phyloP scores from a whole-genome alignment of 1,284 basidiomycete genomes.

The Naganishia cerealis region DNA sequence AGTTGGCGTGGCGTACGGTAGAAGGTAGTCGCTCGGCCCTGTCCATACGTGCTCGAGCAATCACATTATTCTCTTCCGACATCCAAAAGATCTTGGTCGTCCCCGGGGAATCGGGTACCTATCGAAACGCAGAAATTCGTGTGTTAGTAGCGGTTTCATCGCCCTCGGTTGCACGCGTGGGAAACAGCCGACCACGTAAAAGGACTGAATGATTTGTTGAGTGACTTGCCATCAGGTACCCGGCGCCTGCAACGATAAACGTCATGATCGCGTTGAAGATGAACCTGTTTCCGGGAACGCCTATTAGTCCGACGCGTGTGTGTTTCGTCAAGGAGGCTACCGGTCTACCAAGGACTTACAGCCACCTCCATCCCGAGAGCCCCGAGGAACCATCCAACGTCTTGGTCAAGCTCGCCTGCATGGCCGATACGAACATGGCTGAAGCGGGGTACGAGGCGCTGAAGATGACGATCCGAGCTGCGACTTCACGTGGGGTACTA shows the following conservation, averaged over 20 bases:
- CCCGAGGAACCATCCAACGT: conserved; percentile 36
- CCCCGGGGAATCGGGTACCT: conserved; percentile 40
- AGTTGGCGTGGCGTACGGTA: conserved; percentile 31
- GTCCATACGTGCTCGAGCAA: conserved; percentile 38
- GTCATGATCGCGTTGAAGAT: conserved; percentile 45
- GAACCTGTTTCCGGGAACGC: conserved; percentile 28
- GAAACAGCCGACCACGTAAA: too few species aligned
- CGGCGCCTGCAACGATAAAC: conserved; percentile 38
- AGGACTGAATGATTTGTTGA: too few species aligned
- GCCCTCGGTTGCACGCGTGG: neutral
- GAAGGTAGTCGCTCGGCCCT: conserved; percentile 37
- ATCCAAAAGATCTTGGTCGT: conserved; percentile 38
- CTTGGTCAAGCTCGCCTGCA: conserved; percentile 37
- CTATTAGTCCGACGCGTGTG: neutral
- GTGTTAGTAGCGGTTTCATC: neutral
- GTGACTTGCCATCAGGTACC: conserved; percentile 38
- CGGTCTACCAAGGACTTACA: conserved; percentile 29
- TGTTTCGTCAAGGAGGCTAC: too few species aligned
- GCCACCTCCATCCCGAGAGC: conserved; percentile 38
- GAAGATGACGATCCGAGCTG: conserved; percentile 41
- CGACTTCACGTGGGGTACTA: conserved; percentile 40
- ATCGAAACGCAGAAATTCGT: neutral
- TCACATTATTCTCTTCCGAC: conserved; percentile 34
- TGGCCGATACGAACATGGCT: conserved; percentile 42
- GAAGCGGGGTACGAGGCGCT: conserved; percentile 41